Percentiles rank a stretch among this genome's conserved stretches.
These are phyloP conservation scores for Fusarium illudens DNA, from an alignment of 2,329 filamentous ascomycete genomes.

Conservation along the genomic window DNA sequence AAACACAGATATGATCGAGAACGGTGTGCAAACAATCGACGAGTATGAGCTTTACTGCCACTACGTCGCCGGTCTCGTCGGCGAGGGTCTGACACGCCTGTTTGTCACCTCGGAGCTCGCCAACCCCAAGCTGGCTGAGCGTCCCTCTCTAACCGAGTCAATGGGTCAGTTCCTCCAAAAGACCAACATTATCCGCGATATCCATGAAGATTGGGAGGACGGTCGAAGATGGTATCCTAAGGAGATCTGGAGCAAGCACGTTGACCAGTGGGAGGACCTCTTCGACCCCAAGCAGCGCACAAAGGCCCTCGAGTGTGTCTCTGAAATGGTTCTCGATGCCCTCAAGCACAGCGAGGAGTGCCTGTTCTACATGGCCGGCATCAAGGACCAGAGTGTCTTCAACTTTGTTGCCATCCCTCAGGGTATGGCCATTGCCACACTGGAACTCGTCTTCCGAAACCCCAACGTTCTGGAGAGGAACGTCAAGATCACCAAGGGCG, in stretches of 20 bases:
- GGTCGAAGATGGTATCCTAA: slow-evolving; percentile 92
- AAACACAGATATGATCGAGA: slow-evolving; percentile 81
- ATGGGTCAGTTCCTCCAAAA: slow-evolving; percentile 99
- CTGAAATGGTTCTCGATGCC: slow-evolving; percentile 93
- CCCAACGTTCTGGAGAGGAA: slow-evolving; percentile 84
- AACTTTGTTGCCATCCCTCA: slow-evolving; percentile 99
- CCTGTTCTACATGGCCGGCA: slow-evolving; percentile 95
- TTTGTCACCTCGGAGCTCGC: slow-evolving; percentile 89
- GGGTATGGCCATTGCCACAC: slow-evolving; percentile 94
- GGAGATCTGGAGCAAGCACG: slow-evolving; percentile 97
- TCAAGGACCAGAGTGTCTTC: slow-evolving; percentile 96
- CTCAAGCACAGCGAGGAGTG: slow-evolving; percentile 90
- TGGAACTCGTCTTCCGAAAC: slow-evolving; percentile 93
- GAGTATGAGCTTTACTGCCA: slow-evolving; percentile 98
- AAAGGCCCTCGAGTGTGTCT: slow-evolving; percentile 83
- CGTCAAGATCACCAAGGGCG: slow-evolving; percentile 95
- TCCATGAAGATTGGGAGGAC: slow-evolving; percentile 89
- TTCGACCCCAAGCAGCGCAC: slow-evolving; percentile 83
- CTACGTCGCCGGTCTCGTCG: slow-evolving; percentile 98
- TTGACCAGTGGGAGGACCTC: slow-evolving; percentile 87
- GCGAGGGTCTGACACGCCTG: slow-evolving; percentile 88
- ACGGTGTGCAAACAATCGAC: slow-evolving; percentile 81
- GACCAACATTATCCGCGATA: slow-evolving; percentile 97
- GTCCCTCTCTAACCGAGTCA: slow-evolving; percentile 84
- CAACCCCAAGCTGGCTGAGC: slow-evolving; percentile 82